A percentile compares a stretch with the other conserved stretches of the same genome.
Conservation (phyloP, 2,329 filamentous ascomycete species). For the Apiospora saccharicola region DNA sequence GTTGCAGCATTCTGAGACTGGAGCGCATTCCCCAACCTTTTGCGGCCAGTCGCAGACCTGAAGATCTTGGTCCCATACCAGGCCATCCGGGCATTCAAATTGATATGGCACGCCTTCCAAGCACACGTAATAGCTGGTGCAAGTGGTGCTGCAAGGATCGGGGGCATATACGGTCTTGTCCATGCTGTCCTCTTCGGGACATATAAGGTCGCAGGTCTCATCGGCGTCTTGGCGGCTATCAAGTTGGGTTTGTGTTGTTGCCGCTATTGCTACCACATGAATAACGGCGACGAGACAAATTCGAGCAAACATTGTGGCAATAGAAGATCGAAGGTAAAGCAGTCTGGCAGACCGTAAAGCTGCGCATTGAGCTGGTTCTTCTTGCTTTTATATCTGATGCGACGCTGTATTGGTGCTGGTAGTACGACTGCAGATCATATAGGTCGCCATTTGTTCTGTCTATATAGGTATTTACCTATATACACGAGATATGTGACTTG, state of each 20-base stretch:
- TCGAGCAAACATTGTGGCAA: background rate
- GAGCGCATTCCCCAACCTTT: background rate
- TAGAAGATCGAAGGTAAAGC: background rate
- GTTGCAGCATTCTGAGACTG: background rate
- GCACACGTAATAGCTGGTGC: background rate
- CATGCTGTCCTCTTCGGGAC: background rate
- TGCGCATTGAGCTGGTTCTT: background rate
- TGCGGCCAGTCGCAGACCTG: background rate
- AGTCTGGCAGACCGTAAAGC: background rate
- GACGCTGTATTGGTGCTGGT: background rate
- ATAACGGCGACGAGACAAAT: background rate
- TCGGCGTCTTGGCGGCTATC: background rate
- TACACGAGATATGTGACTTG: background rate
- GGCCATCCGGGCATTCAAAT: background rate
- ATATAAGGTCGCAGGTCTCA: background rate
- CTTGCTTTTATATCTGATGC: background rate
- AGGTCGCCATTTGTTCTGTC: background rate
- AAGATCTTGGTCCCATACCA: background rate
- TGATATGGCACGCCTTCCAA: background rate
- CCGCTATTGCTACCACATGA: background rate
- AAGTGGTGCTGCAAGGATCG: background rate
- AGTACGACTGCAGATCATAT: background rate
- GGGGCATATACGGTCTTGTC: background rate
- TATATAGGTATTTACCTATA: background rate
- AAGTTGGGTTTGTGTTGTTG: background rate